Conservation (phyloP, 495 filamentous ascomycete genomes). For the Sphaerosporella brunnea region DNA sequence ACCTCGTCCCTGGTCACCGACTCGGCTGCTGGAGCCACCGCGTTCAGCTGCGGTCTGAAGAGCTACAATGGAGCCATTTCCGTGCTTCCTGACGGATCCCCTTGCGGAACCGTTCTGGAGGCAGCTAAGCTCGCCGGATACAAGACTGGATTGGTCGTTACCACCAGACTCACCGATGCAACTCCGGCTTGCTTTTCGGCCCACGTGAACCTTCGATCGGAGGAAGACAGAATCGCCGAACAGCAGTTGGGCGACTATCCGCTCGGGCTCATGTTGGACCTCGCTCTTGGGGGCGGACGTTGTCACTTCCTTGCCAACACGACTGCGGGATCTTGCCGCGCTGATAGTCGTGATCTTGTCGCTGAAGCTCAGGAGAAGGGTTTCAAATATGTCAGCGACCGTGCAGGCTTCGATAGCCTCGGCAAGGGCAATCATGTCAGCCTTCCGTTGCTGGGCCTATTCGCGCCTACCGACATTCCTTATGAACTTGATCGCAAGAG, state of each 20-base stretch:
- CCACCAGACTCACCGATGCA: conserved; percentile 86
- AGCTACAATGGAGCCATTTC: conserved; percentile 94
- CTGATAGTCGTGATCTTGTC: conserved; percentile 52
- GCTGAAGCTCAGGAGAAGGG: conserved; percentile 52
- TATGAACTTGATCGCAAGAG: conserved; percentile 79
- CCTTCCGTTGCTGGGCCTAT: conserved; percentile 74
- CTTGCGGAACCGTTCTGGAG: conserved; percentile 88
- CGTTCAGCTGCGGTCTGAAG: conserved; percentile 81
- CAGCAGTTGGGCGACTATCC: conserved; percentile 79
- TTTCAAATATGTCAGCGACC: conserved; percentile 57
- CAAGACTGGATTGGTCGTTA: conserved; percentile 84
- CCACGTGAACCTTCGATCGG: conserved; percentile 59
- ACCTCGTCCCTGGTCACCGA: conserved; percentile 72
- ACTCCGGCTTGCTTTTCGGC: conserved; percentile 93
- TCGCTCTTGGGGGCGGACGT: conserved; percentile 80
- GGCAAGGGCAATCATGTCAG: conserved; percentile 49
- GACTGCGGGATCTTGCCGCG: conserved; percentile 57
- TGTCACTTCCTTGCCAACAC: conserved; percentile 83
- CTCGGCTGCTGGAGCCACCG: conserved; percentile 86
- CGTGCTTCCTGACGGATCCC: conserved; percentile 61
- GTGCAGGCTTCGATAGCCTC: conserved; percentile 61
- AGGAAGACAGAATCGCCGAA: conserved; percentile 79
- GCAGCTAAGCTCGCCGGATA: conserved; percentile 84
- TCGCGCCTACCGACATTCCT: conserved; percentile 68
- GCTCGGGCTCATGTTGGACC: conserved; percentile 68